A percentile compares a stretch with the other conserved stretches of the same genome.
Conservation (phyloP, 75 land plant genomes). For the Picea sitchensis region DNA sequence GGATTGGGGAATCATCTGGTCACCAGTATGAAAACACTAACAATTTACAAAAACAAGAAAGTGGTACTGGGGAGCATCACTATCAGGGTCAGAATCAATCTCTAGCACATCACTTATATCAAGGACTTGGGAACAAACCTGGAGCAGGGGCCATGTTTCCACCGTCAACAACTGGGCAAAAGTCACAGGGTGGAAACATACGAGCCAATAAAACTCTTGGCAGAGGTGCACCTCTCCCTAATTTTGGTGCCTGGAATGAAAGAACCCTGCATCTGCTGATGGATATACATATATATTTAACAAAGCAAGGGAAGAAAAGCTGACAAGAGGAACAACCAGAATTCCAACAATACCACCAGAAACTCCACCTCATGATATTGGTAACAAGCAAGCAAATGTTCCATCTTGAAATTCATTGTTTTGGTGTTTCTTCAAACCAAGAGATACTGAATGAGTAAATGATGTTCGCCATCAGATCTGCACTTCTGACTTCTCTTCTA, state of each 20-base stretch:
- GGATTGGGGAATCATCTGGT: conserved; percentile 14
- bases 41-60: neutral
- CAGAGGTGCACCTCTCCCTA: conserved; percentile 45
- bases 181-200: conserved; percentile 23
- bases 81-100: conserved; percentile 33
- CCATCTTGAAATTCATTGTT: neutral
- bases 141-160: conserved; percentile 24
- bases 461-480: too few relatives aligned
- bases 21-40: conserved; percentile 10
- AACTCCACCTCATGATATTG: conserved; percentile 6
- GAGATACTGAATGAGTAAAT: too few relatives aligned
- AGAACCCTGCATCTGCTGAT: conserved; percentile 61
- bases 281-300: conserved; percentile 61
- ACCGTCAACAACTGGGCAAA: conserved; percentile 54
- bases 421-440: too few relatives aligned
- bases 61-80: conserved; percentile 9
- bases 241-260: conserved; percentile 70
- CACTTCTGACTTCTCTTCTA: too few relatives aligned
- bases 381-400: neutral
- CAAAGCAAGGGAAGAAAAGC: conserved; percentile 63
- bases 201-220: conserved; percentile 43
- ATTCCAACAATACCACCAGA: conserved; percentile 30
- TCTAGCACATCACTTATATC: conserved; percentile 36
- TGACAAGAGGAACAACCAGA: conserved; percentile 21
- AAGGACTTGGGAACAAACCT: conserved; percentile 28